Percentiles rank a stretch among this genome's conserved stretches.
These are phyloP conservation scores for Phaffia tasmanica DNA, from an alignment of 768 basidiomycete genomes.

Conservation along the genomic window DNA sequence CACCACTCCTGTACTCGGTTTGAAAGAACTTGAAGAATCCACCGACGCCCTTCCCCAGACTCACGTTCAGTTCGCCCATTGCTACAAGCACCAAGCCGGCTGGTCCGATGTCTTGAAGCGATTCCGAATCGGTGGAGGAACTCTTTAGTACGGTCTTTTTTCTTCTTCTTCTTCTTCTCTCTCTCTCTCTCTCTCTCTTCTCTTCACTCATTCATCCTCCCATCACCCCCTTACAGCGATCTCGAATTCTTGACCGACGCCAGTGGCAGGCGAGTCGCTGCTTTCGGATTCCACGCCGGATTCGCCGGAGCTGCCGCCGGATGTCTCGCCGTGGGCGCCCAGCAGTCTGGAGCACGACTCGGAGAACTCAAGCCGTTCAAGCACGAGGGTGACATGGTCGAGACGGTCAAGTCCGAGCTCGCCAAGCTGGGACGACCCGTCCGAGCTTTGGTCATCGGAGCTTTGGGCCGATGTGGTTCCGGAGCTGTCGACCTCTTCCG, in stretches of 20 bases:
- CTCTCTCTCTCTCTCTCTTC: too few relatives aligned
- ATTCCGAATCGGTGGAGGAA: conserved; percentile 57
- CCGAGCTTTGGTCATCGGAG: conserved; percentile 87
- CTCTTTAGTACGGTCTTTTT: conserved; percentile 9
- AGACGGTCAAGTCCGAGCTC: conserved; percentile 52
- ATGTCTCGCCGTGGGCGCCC: conserved; percentile 58
- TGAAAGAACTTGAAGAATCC: conserved; percentile 88
- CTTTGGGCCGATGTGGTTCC: conserved; percentile 83
- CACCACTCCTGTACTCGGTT: conserved; percentile 67
- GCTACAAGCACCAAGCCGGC: conserved; percentile 89
- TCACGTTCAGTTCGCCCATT: conserved; percentile 97
- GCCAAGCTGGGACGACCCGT: conserved; percentile 49
- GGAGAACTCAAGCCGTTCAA: conserved; percentile 65
- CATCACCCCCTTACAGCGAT: conserved; percentile 49
- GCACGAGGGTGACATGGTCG: conserved; percentile 76
- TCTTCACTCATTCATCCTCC: too few relatives aligned
- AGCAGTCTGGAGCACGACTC: conserved; percentile 48
- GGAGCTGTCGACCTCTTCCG: conserved; percentile 92
- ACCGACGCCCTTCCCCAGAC: conserved; percentile 72
- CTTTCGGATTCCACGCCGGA: conserved; percentile 95
- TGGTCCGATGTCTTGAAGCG: conserved; percentile 78
- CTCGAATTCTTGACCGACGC: conserved; percentile 86
- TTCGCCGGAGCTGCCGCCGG: conserved; percentile 86
- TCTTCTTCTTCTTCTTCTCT: too few relatives aligned
- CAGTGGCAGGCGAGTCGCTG: conserved; percentile 78